Evolutionary conservation across 768 basidiomycete genomes (phyloP).

Genomic region (Lactarius evosmus): DNA sequence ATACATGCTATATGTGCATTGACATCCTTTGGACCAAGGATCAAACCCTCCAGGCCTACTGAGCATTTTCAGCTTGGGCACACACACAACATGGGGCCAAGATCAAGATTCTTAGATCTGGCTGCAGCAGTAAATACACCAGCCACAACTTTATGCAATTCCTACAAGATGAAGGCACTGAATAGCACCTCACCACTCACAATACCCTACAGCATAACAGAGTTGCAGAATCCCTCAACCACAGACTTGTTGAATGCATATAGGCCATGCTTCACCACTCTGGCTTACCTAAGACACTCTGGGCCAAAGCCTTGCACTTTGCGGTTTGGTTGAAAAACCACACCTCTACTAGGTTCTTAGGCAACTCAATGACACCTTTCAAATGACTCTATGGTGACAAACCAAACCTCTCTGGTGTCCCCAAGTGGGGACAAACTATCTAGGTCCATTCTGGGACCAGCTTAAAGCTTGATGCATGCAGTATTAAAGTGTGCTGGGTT

Average conservation of each 20-base stretch:
- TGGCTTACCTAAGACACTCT: not conserved
- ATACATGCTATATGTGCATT: slow-evolving; percentile 20
- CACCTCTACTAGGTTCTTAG: too few species aligned
- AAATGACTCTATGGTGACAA: too few species aligned
- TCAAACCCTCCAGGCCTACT: slow-evolving; percentile 8
- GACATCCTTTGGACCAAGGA: too few species aligned
- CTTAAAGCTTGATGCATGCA: not conserved
- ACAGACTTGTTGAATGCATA: slow-evolving; percentile 36
- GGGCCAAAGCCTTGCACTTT: slow-evolving; percentile 27
- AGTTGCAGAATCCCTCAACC: slow-evolving; percentile 41
- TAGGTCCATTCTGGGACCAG: not conserved
- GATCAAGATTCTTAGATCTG: slow-evolving; percentile 3
- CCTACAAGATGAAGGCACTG: not conserved
- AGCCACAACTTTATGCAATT: not conserved
- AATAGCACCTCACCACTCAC: not conserved
- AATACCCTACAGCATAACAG: too few species aligned
- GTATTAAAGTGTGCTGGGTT: not conserved
- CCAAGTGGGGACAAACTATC: slow-evolving; percentile 2
- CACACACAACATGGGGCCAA: too few species aligned
- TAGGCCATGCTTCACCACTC: slow-evolving; percentile 17
- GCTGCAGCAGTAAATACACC: slow-evolving; percentile 1
- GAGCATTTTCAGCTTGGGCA: not conserved
- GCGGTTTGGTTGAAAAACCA: slow-evolving; percentile 41
- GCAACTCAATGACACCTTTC: slow-evolving; percentile 29
- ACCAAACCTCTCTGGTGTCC: slow-evolving; percentile 8